phyloP scores from a whole-genome alignment of 2,329 filamentous ascomycete species.

The Aureobasidium namibiae region DNA sequence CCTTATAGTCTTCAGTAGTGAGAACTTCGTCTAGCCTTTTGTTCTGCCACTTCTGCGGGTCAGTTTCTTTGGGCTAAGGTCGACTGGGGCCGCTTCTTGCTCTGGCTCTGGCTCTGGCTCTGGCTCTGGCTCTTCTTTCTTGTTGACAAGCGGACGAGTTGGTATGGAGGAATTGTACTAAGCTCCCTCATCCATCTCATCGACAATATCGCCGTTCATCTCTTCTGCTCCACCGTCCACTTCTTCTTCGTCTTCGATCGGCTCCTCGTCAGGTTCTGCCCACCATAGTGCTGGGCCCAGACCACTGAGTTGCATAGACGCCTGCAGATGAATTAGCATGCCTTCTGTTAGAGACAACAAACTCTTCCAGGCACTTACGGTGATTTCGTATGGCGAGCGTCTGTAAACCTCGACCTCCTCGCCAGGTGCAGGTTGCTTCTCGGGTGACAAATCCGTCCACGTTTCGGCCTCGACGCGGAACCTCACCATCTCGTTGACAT shows the following conservation, averaged over 20 bases:
- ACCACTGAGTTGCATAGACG: constrained; percentile 40
- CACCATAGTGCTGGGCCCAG: constrained; percentile 42
- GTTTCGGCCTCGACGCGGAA: constrained; percentile 80
- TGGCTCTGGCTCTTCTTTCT: not conserved
- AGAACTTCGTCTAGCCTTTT: not conserved
- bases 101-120: too few species aligned
- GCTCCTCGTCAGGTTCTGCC: constrained; percentile 21
- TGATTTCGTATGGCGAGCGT: constrained; percentile 63
- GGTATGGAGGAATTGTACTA: not conserved
- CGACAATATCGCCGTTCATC: constrained; percentile 2
- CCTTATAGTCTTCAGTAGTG: not conserved
- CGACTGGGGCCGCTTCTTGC: not conserved
- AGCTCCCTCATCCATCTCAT: constrained; percentile 2
- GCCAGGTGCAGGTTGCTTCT: constrained; percentile 59
- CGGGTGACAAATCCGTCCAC: constrained; percentile 85
- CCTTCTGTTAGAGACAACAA: not conserved
- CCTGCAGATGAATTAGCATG: constrained; percentile 20
- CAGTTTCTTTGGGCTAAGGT: not conserved
- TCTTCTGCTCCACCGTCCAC: not conserved
- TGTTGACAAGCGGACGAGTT: not conserved
- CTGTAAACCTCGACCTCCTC: constrained; percentile 57
- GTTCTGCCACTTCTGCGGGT: not conserved
- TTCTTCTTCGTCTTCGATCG: constrained; percentile 7
- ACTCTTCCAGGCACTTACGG: constrained; percentile 23
- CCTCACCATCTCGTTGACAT: constrained; percentile 80